These are phyloP conservation scores for Fulvia fulva DNA, from an alignment of 2,329 filamentous ascomycete species.

Conservation along the genomic window DNA sequence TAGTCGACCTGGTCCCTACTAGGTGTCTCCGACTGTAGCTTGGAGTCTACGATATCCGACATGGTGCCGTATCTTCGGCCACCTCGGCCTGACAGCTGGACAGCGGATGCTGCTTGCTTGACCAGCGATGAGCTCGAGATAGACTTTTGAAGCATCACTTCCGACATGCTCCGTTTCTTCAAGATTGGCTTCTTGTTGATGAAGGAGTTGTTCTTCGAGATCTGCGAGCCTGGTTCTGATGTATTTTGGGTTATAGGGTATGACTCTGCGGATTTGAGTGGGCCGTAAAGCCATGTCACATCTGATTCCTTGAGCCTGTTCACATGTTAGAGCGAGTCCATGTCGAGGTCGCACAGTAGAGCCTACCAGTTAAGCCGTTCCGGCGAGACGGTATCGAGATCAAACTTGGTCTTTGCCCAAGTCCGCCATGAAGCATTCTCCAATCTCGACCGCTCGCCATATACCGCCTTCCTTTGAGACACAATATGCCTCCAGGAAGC, in stretches of 20 bases:
- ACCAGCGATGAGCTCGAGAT: conserved; percentile 83
- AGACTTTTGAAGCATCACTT: conserved; percentile 87
- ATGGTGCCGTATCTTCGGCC: conserved; percentile 47
- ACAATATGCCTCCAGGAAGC: conserved; percentile 93
- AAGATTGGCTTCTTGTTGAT: conserved; percentile 84
- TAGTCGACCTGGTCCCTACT: conserved; percentile 62
- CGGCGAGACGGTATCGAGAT: conserved; percentile 80
- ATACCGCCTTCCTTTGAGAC: conserved; percentile 65
- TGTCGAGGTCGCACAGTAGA: neutral
- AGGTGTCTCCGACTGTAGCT: conserved; percentile 56
- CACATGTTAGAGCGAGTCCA: neutral
- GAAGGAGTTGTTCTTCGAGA: conserved; percentile 64
- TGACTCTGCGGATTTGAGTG: conserved; percentile 69
- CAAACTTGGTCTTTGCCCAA: conserved; percentile 90
- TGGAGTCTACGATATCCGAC: conserved; percentile 64
- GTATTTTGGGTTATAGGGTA: conserved; percentile 47
- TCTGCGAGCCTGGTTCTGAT: conserved; percentile 50
- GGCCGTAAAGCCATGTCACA: conserved; percentile 95
- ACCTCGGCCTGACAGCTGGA: conserved; percentile 69
- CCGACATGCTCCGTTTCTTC: conserved; percentile 95
- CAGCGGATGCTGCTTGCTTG: conserved; percentile 81
- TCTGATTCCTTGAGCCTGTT: conserved; percentile 91
- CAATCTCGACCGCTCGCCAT: conserved; percentile 69
- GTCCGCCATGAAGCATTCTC: conserved; percentile 98
- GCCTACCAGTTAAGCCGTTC: conserved; percentile 89